Evolutionary conservation across 257 asterid species (phyloP), one percentile per base, ranked within the genome.

Genomic region (Forsythia viridissima): DNA sequence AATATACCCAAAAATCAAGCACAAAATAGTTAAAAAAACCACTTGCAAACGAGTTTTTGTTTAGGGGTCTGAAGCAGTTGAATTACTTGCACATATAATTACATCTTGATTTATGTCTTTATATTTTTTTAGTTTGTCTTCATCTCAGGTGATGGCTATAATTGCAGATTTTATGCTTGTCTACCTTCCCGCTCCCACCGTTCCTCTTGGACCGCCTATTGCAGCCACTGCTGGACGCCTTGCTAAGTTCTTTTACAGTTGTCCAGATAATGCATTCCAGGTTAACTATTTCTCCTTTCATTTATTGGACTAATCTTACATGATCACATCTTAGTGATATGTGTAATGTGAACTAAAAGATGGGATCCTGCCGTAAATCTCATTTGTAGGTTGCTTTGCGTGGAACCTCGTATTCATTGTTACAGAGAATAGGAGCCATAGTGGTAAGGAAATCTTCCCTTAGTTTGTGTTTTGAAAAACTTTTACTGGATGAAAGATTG

Each of bases 101-200:
- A 18, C 21, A 16, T 52, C 15, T 52, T 52, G 63, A 13, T 51
- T 51, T 16, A 18, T 52, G 6, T 52, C 15, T 52, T 16, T 52
- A 73, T 72, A 30, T 30, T 30, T 30, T 52, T 59, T 73, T 21
- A 74, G 65, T 77, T 83, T 74, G 48, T 79, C 44, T 82, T 79
- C 52, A 43, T 42, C 74, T 57, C 82, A 92, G 98, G 97, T 88
- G 76, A 94, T 93, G 99, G 98, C 99, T 48, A 76, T 94, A 75
- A 87, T 94, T 80, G 99, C 99, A 74, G 99, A 93, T 88, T 94
- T 93, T 88, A 94, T 93, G 99, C 98, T 93, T 51, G 98, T 94
- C 63, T 94, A 90, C 85, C 98, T 94, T 79, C 99, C 98, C 13
- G 99, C 98, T 79, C 99, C 98, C 40, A 94, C 99, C n/a, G 92